Conservation (phyloP, 306 rosid genomes). For the Aeschynomene evenia region DNA sequence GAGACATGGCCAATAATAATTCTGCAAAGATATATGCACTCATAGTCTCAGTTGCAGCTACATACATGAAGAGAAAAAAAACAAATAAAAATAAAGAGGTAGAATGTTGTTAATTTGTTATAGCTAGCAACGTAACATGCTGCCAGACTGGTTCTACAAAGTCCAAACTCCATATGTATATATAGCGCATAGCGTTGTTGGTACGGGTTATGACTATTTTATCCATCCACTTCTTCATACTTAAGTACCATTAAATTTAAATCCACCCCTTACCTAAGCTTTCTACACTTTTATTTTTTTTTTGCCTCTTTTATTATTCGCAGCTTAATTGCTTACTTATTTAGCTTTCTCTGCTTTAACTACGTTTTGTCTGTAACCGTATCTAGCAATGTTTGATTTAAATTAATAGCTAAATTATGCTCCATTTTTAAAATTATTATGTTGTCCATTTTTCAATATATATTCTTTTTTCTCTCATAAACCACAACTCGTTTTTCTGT, state of each 20-base stretch:
- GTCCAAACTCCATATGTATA: background rate
- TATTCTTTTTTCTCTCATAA: too few species aligned
- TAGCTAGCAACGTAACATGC: conserved; percentile 35
- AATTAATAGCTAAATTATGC: too few species aligned
- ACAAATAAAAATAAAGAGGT: conserved; percentile 20
- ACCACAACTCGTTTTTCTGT: too few species aligned
- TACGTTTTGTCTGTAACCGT: background rate
- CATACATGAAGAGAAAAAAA: too few species aligned
- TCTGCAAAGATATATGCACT: conserved; percentile 24
- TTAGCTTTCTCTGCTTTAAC: background rate
- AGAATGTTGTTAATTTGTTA: too few species aligned
- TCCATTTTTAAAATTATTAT: too few species aligned
- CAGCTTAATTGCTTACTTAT: background rate
- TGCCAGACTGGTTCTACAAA: conserved; percentile 28
- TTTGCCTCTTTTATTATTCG: background rate
- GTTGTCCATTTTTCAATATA: too few species aligned
- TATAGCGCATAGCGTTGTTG: background rate
- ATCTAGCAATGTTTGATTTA: background rate
- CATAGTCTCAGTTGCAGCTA: conserved; percentile 3
- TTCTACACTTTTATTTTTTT: background rate
- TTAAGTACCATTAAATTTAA: too few species aligned
- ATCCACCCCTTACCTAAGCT: background rate
- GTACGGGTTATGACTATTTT: background rate
- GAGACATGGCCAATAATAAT: background rate
- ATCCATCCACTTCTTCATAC: background rate